Evolutionary conservation across 768 basidiomycete genomes (phyloP).

Genomic region (Cubamyces lactineus): DNA sequence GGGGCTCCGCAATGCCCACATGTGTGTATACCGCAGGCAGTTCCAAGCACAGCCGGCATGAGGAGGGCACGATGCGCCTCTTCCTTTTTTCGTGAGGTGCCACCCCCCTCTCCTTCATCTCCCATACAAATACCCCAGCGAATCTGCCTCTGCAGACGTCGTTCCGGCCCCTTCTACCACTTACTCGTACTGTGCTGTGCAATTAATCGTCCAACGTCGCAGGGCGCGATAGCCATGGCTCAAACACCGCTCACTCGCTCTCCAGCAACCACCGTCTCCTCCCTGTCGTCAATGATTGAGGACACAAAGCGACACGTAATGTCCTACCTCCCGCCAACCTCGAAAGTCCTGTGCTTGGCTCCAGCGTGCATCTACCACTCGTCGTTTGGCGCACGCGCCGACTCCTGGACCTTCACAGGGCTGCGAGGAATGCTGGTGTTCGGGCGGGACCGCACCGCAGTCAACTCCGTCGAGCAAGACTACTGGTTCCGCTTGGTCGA

Average conservation of each 20-base stretch:
- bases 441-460: conserved; percentile 33
- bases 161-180: neutral
- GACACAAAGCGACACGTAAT: conserved; percentile 28
- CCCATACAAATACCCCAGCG: conserved; percentile 11
- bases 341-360: conserved; percentile 53
- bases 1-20: neutral
- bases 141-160: neutral
- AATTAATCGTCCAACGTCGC: neutral
- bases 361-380: conserved; percentile 65
- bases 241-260: conserved; percentile 3
- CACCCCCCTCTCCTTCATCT: neutral
- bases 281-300: conserved; percentile 16
- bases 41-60: conserved; percentile 10
- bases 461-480: conserved; percentile 34
- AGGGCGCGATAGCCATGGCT: conserved; percentile 1
- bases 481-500: conserved; percentile 72
- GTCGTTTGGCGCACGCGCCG: conserved; percentile 48
- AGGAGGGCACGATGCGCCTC: conserved; percentile 17
- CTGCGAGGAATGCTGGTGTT: conserved; percentile 65
- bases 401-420: conserved; percentile 62
- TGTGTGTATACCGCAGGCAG: neutral
- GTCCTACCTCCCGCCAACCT: conserved; percentile 30
- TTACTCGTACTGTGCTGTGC: conserved; percentile 1
- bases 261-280: conserved; percentile 18
- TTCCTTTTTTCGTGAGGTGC: conserved; percentile 15